Percentiles rank a stretch among this genome's conserved stretches.
phyloP scores from a whole-genome alignment of 140 eudicot genomes.

The Ambrosia hybrid region DNA sequence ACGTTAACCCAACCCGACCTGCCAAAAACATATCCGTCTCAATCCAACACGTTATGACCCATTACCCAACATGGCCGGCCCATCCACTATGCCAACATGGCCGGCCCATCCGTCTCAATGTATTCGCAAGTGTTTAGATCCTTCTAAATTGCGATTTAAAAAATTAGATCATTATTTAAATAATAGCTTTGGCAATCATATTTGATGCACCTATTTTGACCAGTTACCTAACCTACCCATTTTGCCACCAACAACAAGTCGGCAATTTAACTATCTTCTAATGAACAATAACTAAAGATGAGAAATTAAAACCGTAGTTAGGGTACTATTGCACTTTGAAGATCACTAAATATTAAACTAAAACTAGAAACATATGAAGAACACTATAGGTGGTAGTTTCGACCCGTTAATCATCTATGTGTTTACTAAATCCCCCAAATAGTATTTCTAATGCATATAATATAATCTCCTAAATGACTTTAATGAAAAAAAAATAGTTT shows the following conservation, averaged over 20 bases:
- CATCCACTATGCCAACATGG: too few species aligned
- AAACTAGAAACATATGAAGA: not conserved
- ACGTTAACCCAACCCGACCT: too few species aligned
- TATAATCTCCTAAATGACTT: not conserved
- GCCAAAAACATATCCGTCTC: too few species aligned
- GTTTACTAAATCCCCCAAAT: not conserved
- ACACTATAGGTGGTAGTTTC: not conserved
- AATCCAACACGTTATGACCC: too few species aligned
- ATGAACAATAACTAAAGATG: too few species aligned
- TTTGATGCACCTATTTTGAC: not conserved
- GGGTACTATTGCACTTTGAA: too few species aligned
- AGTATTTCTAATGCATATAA: not conserved
- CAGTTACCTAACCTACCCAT: not conserved
- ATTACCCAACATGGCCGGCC: too few species aligned
- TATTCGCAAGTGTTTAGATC: too few species aligned
- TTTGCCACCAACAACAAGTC: not conserved
- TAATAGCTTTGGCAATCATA: not conserved
- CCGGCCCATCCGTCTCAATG: too few species aligned
- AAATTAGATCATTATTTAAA: slow-evolving; percentile 4
- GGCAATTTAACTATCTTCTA: too few species aligned
- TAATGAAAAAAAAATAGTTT: not conserved
- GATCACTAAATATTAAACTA: too few species aligned
- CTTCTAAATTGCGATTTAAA: not conserved
- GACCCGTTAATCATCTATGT: not conserved
- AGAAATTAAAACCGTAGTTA: too few species aligned